Evolutionary conservation across 2,329 filamentous ascomycete genomes (phyloP), one percentile per base, ranked within the genome.

Genomic region (Triangularia setosa): DNA sequence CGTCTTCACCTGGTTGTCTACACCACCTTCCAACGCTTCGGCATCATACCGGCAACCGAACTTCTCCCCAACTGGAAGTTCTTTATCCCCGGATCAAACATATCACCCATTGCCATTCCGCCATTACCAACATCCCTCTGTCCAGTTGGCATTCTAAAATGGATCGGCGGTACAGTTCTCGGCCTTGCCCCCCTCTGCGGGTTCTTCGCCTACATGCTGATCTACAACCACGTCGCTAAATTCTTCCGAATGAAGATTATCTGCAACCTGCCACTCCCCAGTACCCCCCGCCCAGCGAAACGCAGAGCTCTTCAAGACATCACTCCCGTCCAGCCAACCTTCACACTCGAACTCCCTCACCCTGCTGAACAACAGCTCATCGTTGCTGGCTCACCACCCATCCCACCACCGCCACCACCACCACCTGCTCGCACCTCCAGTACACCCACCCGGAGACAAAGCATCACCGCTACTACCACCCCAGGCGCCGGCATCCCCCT

Each of bases 21-120:
- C 67, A 75, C 80, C n/a, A 80, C 81, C 23, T 73, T 87, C 54
- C 84, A 87, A 67, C 78, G 82, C 57, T 73, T 84, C 7, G 81
- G 80, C 6, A 73, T 87, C 14, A 74, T 82, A 53, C 74, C 82
- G 0, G 72, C 75, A 12, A 75, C 68, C 12, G 74, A 74, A 7
- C 75, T 73, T 73, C 72, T 86, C 2, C 84, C 85, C 0, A 73
- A 71, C 7, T 75, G 75, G 40, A 76, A 72, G 4, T 87, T 81
- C 71, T 86, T 86, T 68, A 70, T 87, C 18, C 84, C 85, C 0
- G 87, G 86, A 57, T 81, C 82, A 12, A 69, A 75, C 7, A 73
- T 78, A 12, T 87, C 84, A 0, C 83, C 83, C 0, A 80, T 86
- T 27, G 72, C 76, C 1, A 73, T 80, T 0, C 83, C 83, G 1